Evolutionary conservation across 495 filamentous ascomycete species (phyloP).

Genomic region (Cercophora scortea): DNA sequence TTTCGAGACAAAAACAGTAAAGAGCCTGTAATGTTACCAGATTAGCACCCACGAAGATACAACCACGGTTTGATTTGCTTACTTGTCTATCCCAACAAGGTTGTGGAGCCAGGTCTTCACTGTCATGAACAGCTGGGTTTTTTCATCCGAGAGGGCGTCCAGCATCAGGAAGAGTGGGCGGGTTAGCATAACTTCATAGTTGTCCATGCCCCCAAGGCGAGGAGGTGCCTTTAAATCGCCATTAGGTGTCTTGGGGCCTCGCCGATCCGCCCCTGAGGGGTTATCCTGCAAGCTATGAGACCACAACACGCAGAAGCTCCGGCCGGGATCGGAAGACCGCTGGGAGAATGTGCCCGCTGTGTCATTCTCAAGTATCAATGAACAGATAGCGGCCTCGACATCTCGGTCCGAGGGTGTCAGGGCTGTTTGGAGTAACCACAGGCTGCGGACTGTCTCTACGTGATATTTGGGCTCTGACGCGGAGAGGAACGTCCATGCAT

Average conservation of each 20-base stretch:
- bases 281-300: slow-evolving; percentile 66
- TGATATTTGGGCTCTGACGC: slow-evolving; percentile 81
- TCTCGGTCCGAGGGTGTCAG: slow-evolving; percentile 41
- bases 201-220: slow-evolving; percentile 42
- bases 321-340: slow-evolving; percentile 47
- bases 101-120: slow-evolving; percentile 77
- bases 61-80: slow-evolving; percentile 5
- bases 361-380: slow-evolving; percentile 56
- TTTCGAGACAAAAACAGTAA: slow-evolving; percentile 48
- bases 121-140: slow-evolving; percentile 64
- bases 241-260: slow-evolving; percentile 40
- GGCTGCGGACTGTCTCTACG: slow-evolving; percentile 77
- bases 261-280: slow-evolving; percentile 33
- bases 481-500: slow-evolving; percentile 73
- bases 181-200: slow-evolving; percentile 65
- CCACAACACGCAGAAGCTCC: slow-evolving; percentile 69
- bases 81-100: slow-evolving; percentile 59
- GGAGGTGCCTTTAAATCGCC: slow-evolving; percentile 39
- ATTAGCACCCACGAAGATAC: too few species aligned
- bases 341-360: slow-evolving; percentile 42
- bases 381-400: slow-evolving; percentile 74
- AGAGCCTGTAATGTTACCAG: slow-evolving; percentile 31
- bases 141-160: slow-evolving; percentile 67
- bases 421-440: slow-evolving; percentile 74
- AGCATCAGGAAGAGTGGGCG: slow-evolving; percentile 77